Conservation (phyloP, 441 rosid genomes). For the Dalechampia spathulata region DNA sequence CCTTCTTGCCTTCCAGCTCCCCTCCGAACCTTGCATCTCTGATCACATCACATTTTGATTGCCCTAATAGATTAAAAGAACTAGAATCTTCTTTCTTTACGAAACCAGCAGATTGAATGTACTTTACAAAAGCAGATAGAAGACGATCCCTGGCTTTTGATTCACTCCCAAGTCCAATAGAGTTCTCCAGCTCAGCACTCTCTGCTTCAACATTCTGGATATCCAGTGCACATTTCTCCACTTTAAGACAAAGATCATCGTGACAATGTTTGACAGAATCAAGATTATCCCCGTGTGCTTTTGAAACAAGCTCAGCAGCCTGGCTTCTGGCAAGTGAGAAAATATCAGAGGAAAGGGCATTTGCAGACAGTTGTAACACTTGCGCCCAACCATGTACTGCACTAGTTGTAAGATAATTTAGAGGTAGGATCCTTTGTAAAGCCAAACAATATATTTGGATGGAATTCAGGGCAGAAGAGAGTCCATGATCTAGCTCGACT, state of each 20-base stretch:
- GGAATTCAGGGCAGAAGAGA: conserved; percentile 62
- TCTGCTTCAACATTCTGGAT: conserved; percentile 65
- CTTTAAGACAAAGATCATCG: conserved; percentile 58
- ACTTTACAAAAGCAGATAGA: conserved; percentile 63
- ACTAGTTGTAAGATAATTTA: conserved; percentile 82
- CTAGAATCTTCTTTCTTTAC: conserved; percentile 43
- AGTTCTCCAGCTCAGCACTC: conserved; percentile 57
- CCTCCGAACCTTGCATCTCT: conserved; percentile 33
- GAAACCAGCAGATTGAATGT: conserved; percentile 63
- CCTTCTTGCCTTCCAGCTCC: conserved; percentile 57
- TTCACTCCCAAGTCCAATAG: conserved; percentile 63
- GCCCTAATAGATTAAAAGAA: conserved; percentile 31
- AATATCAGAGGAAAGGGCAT: conserved; percentile 64
- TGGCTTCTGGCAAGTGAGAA: conserved; percentile 74
- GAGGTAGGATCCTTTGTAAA: conserved; percentile 83
- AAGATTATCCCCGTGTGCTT: conserved; percentile 42
- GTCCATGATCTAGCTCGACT: conserved; percentile 66
- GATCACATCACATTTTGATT: conserved; percentile 28
- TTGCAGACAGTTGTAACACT: conserved; percentile 74
- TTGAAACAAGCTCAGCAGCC: conserved; percentile 72
- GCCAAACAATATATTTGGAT: conserved; percentile 78
- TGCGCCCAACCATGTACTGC: conserved; percentile 85
- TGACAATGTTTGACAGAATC: conserved; percentile 52
- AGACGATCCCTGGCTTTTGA: conserved; percentile 78
- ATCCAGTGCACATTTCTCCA: conserved; percentile 64